phyloP scores from a whole-genome alignment of 1,139 yeast genomes.

The Candida sp. region DNA sequence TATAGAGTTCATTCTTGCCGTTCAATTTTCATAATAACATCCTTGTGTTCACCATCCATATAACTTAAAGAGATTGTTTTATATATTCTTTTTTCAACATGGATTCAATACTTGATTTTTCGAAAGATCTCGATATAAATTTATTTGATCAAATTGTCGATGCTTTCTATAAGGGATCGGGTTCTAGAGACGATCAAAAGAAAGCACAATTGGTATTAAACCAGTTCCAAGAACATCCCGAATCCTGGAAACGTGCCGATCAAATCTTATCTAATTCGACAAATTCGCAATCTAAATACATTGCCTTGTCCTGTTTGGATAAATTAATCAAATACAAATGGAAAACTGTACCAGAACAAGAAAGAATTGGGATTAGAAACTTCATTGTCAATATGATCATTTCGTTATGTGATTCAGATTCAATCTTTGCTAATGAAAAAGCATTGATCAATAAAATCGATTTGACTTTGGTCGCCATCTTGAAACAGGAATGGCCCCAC shows the following conservation, averaged over 20 bases:
- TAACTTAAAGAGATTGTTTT: neutral
- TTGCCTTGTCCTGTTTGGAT: conserved; percentile 87
- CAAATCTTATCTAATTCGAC: conserved; percentile 75
- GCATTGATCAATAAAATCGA: conserved; percentile 92
- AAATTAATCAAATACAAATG: conserved; percentile 88
- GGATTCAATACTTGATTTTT: conserved; percentile 89
- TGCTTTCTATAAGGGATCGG: conserved; percentile 70
- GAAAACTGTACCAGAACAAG: conserved; percentile 88
- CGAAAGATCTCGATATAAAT: conserved; percentile 75
- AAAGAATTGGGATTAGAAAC: conserved; percentile 85
- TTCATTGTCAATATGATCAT: conserved; percentile 91
- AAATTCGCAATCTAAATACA: conserved; percentile 86
- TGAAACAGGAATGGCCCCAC: conserved; percentile 99
- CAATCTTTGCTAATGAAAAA: conserved; percentile 68
- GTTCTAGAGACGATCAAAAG: conserved; percentile 71
- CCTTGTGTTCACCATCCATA: neutral
- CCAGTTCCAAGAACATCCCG: conserved; percentile 90
- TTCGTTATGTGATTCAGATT: conserved; percentile 83
- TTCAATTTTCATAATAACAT: neutral
- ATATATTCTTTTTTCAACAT: conserved; percentile 26
- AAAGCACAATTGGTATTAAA: conserved; percentile 82
- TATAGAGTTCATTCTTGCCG: neutral
- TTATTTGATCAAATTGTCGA: conserved; percentile 83
- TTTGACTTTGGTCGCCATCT: conserved; percentile 86
- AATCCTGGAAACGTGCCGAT: conserved; percentile 95